These are phyloP conservation scores for Fusarium pilosicola DNA, from an alignment of 2,329 filamentous ascomycete genomes.

Conservation along the genomic window DNA sequence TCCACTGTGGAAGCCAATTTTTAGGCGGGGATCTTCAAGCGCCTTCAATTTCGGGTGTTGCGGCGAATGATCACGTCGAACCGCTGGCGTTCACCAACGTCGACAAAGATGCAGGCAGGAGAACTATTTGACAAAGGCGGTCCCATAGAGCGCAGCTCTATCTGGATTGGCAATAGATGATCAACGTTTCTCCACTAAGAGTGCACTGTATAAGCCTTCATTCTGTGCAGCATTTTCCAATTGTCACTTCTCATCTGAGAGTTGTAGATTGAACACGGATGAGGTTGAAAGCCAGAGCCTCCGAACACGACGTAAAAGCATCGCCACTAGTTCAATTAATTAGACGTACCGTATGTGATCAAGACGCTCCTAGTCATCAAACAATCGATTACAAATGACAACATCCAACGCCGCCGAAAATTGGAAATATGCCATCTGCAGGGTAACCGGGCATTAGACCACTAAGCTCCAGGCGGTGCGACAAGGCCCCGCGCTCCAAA, in stretches of 20 bases:
- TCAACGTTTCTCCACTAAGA: too few species aligned
- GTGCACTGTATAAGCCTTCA: accelerated
- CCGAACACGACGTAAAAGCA: accelerated
- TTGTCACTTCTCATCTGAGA: accelerated
- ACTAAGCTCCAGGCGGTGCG: background rate
- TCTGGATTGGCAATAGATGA: accelerated
- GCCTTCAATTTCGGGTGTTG: too few species aligned
- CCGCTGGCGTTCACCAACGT: accelerated
- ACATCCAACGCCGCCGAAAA: accelerated
- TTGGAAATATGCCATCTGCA: background rate
- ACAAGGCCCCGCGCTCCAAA: too few species aligned
- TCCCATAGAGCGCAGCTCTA: too few species aligned
- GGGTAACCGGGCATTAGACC: background rate
- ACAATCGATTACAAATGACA: background rate
- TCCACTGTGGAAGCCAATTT: background rate
- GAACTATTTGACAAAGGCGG: accelerated
- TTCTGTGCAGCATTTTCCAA: accelerated
- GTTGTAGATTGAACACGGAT: accelerated
- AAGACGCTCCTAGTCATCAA: accelerated
- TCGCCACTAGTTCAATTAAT: accelerated
- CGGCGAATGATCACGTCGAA: background rate
- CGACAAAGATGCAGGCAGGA: accelerated
- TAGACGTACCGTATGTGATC: too few species aligned
- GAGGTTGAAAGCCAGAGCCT: accelerated
- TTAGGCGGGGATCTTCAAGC: too few species aligned